phyloP scores from a whole-genome alignment of 2,329 filamentous ascomycete genomes.

The Graphilbum fragrans region DNA sequence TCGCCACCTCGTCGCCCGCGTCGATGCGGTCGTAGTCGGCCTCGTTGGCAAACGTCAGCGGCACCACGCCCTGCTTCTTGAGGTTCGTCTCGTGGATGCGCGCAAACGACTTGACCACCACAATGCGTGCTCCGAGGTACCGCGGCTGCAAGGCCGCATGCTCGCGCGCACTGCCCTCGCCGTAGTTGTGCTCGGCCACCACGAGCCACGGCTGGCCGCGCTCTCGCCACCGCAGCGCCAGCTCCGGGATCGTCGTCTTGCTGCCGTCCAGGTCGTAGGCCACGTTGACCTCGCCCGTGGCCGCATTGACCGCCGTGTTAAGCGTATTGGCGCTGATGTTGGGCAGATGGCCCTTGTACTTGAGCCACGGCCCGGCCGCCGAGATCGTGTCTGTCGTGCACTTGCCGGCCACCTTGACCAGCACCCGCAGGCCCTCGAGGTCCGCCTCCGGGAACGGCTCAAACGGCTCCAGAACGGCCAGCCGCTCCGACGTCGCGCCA shows the following conservation, averaged over 20 bases:
- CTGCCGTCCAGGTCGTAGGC: slow-evolving; percentile 79
- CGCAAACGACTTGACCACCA: slow-evolving; percentile 72
- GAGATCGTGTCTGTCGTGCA: slow-evolving; percentile 99
- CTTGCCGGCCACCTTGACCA: slow-evolving; percentile 94
- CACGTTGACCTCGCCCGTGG: slow-evolving; percentile 82
- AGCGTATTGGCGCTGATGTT: slow-evolving; percentile 98
- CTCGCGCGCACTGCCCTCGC: slow-evolving; percentile 76
- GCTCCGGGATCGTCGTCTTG: slow-evolving; percentile 69
- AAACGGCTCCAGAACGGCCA: slow-evolving; percentile 88
- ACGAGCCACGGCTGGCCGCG: slow-evolving; percentile 75
- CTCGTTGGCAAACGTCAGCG: slow-evolving; percentile 81
- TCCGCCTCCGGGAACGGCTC: slow-evolving; percentile 67
- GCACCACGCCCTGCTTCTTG: slow-evolving; percentile 95
- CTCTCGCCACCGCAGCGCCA: slow-evolving; percentile 73
- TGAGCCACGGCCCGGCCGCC: slow-evolving; percentile 91
- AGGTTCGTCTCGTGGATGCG: slow-evolving; percentile 90
- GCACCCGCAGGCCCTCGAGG: slow-evolving; percentile 65
- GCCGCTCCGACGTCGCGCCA: slow-evolving; percentile 74
- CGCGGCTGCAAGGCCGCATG: slow-evolving; percentile 79
- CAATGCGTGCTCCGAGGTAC: slow-evolving; percentile 70
- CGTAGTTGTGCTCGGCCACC: slow-evolving; percentile 94
- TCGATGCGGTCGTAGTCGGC: slow-evolving; percentile 74
- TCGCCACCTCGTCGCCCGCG: slow-evolving; percentile 73
- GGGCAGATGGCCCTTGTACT: slow-evolving; percentile 97
- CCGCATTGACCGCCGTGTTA: slow-evolving; percentile 86